Evolutionary conservation across 352 stramenopile genomes (phyloP).

Genomic region (Globisporangium uncinulatum): DNA sequence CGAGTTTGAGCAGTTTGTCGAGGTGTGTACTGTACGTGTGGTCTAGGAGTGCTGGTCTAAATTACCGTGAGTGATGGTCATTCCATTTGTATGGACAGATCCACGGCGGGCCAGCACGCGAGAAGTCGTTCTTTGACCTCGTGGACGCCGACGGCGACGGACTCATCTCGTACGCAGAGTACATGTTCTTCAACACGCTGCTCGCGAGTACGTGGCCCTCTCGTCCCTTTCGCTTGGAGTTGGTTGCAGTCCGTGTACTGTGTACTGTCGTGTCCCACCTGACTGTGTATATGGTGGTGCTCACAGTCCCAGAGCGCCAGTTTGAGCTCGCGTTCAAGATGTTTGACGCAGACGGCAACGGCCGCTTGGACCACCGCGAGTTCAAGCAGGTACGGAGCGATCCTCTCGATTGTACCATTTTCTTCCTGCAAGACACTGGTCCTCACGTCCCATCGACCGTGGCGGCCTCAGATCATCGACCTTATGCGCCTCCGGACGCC

Average conservation of each 20-base stretch:
- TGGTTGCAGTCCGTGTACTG: neutral
- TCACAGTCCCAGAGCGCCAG: constrained; percentile 70
- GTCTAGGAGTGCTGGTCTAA: neutral
- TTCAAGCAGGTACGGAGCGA: constrained; percentile 63
- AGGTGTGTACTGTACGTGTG: constrained; percentile 11
- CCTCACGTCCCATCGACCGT: neutral
- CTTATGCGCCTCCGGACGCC: constrained; percentile 76
- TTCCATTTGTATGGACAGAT: constrained; percentile 14
- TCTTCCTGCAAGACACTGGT: neutral
- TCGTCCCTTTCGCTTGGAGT: too few relatives aligned
- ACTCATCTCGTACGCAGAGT: constrained; percentile 85
- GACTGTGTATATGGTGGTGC: neutral
- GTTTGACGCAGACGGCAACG: constrained; percentile 84
- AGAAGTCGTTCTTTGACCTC: constrained; percentile 79
- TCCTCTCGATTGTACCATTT: neutral
- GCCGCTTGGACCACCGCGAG: constrained; percentile 72
- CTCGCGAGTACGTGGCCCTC: constrained; percentile 56
- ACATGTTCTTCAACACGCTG: constrained; percentile 88
- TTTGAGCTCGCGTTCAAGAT: constrained; percentile 89
- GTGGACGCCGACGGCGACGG: constrained; percentile 84
- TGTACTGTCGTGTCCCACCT: neutral
- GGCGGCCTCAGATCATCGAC: constrained; percentile 63
- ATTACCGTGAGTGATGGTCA: too few relatives aligned
- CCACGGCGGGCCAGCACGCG: constrained; percentile 48
- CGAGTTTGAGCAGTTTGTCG: constrained; percentile 81